Conservation (phyloP, 192 early-diverging fungal species). For the Irineochytrium annulatum region DNA sequence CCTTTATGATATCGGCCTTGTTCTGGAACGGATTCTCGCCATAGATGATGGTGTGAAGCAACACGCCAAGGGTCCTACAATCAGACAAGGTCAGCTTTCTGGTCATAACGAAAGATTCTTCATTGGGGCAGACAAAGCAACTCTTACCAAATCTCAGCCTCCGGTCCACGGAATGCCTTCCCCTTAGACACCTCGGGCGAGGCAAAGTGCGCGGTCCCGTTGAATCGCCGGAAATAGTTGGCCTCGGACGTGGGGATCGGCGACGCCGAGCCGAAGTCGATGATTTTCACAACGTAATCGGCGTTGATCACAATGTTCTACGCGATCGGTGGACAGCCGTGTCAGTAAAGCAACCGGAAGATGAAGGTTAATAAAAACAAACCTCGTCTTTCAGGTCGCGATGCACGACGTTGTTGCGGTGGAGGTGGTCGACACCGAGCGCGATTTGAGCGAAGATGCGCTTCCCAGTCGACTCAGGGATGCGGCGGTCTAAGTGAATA, state of each 20-base stretch:
- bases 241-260: slow-evolving; percentile 28
- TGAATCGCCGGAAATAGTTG: slow-evolving; percentile 42
- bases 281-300: slow-evolving; percentile 39
- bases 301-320: slow-evolving; percentile 47
- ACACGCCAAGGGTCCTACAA: slow-evolving; percentile 42
- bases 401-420: slow-evolving; percentile 34
- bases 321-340: neutral
- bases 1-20: neutral
- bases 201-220: slow-evolving; percentile 47
- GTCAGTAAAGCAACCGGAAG: too few relatives aligned
- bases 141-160: slow-evolving; percentile 46
- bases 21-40: slow-evolving; percentile 48
- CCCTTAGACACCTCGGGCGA: slow-evolving; percentile 38
- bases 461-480: slow-evolving; percentile 22
- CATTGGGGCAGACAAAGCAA: neutral
- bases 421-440: slow-evolving; percentile 38
- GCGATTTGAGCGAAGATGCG: slow-evolving; percentile 46
- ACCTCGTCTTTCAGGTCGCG: slow-evolving; percentile 50
- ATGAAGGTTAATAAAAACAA: too few relatives aligned
- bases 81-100: too few relatives aligned
- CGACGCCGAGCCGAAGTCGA: slow-evolving; percentile 48
- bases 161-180: slow-evolving; percentile 39
- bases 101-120: neutral
- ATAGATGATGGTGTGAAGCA: slow-evolving; percentile 45
- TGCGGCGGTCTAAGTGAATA: slow-evolving; percentile 20